A percentile compares a stretch with the other conserved stretches of the same genome.
Evolutionary conservation across 495 filamentous ascomycete species (phyloP).

Genomic region (Neurospora terricola): DNA sequence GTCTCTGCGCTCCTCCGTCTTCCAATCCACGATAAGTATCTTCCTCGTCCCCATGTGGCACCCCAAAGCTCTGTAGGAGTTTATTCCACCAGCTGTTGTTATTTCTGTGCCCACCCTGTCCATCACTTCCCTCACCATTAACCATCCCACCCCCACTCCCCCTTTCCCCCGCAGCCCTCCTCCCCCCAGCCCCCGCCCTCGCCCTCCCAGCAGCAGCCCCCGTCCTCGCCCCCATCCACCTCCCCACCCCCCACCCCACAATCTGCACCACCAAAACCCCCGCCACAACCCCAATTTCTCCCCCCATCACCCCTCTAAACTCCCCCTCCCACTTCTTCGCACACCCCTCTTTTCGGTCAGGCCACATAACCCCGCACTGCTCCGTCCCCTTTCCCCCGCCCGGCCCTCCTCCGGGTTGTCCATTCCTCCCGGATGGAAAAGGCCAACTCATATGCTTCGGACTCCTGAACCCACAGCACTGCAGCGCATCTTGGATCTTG

Average conservation of each 20-base stretch:
- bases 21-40: not conserved
- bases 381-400: not conserved
- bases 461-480: conserved; percentile 54
- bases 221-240: not conserved
- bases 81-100: not conserved
- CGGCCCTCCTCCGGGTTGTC: not conserved
- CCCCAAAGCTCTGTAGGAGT: not conserved
- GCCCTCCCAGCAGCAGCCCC: not conserved
- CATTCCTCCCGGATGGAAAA: conserved; percentile 22
- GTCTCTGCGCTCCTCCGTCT: not conserved
- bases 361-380: not conserved
- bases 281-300: conserved; percentile 6
- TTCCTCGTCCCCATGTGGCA: not conserved
- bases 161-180: not conserved
- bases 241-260: not conserved
- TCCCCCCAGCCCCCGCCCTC: not conserved
- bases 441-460: conserved; percentile 49
- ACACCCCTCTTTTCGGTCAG: conserved; percentile 4
- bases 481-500: conserved; percentile 51
- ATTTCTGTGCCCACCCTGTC: not conserved
- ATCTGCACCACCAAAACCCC: conserved; percentile 10
- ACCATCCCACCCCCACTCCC: not conserved
- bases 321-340: conserved; percentile 3
- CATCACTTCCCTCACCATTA: not conserved
- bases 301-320: conserved; percentile 1